These are phyloP conservation scores for Ophiostoma montium DNA, from an alignment of 2,329 filamentous ascomycete species.

Conservation along the genomic window DNA sequence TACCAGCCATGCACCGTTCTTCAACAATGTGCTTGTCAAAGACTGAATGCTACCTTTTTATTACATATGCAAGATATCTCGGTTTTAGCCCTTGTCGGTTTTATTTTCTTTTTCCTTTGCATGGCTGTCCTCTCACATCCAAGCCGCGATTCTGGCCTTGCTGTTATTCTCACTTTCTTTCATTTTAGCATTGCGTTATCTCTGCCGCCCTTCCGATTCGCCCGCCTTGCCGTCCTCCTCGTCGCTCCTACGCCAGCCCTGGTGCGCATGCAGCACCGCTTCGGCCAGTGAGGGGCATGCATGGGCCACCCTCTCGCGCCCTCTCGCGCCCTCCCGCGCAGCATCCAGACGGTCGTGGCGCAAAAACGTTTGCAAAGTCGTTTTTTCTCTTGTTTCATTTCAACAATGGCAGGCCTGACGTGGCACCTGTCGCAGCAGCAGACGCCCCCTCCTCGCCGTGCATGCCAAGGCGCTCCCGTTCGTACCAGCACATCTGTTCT, in stretches of 20 bases:
- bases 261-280: neutral
- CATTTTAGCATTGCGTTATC: no score
- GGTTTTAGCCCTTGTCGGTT: no score
- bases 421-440: neutral
- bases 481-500: no score
- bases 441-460: neutral
- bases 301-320: neutral
- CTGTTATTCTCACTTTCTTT: no score
- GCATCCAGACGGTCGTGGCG: neutral
- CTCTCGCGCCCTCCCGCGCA: neutral
- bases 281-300: neutral
- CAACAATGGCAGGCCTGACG: neutral
- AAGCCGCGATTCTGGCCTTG: neutral
- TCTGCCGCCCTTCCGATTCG: no score
- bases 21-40: neutral
- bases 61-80: no score
- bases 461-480: neutral
- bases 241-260: neutral
- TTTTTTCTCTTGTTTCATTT: neutral
- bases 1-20: neutral
- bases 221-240: no score
- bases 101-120: neutral
- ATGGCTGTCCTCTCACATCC: neutral
- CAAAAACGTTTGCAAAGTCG: neutral
- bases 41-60: neutral